Percentiles rank a stretch among this genome's conserved stretches.
Evolutionary conservation across 106 monocot genomes (phyloP).

Genomic region (Cymbidium sinense): DNA sequence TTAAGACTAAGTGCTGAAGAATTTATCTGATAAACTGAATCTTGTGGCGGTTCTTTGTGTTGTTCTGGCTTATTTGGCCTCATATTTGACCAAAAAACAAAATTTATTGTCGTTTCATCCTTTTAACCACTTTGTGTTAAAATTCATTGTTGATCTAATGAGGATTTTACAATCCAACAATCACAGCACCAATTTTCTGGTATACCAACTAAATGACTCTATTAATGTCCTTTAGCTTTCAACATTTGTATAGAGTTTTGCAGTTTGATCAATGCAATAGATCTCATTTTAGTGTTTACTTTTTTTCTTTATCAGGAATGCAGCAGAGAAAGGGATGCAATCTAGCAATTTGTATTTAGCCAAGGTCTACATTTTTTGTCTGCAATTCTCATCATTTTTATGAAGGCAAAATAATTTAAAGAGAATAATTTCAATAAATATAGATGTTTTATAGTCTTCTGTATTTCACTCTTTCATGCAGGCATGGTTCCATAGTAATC

Average conservation of each 20-base stretch:
- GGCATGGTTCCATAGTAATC: conserved; percentile 70
- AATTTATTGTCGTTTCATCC: background rate
- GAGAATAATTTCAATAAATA: conserved; percentile 1
- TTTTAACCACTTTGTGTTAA: background rate
- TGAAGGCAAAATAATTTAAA: background rate
- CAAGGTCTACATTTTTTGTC: conserved; percentile 27
- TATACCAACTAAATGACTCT: background rate
- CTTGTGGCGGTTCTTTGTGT: background rate
- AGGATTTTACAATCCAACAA: background rate
- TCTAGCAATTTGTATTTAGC: conserved; percentile 50
- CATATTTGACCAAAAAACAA: background rate
- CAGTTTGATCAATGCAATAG: background rate
- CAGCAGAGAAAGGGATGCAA: conserved; percentile 46
- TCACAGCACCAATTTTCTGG: background rate
- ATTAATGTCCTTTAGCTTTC: background rate
- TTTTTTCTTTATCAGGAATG: conserved; percentile 32
- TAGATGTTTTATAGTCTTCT: background rate
- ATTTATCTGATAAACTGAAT: background rate
- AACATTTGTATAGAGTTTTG: background rate
- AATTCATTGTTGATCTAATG: background rate
- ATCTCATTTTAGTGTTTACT: background rate
- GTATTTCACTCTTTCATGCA: conserved; percentile 13
- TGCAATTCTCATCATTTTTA: background rate
- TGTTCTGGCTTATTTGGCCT: background rate
- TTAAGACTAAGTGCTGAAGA: background rate